Evolutionary conservation across 129 eudicot genomes (phyloP), one percentile per base, ranked within the genome.

Genomic region (Artemisia annua): DNA sequence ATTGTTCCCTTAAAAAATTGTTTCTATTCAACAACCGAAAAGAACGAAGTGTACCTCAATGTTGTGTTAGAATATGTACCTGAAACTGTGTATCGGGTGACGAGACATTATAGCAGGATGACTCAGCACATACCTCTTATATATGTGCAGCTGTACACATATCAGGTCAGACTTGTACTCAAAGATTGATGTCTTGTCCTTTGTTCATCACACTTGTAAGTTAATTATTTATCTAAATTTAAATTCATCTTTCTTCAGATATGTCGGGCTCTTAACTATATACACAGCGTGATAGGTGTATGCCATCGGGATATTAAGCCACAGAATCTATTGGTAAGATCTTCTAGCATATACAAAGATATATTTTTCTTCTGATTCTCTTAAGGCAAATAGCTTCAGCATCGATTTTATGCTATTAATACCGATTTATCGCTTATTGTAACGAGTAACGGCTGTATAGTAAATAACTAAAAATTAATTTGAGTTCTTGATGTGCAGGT

Each of bases 261-360:
- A 4, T 90, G 96, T 53, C 96, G 98, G 35, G 88, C 97, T 15
- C 91, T 94, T 57, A 94, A 90, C 78, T 94, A 94, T 48, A 82
- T 94, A 53, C 98, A 94, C 77, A 84, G 63, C 56, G 97, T 94
- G 57, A 82, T 90, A 78, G 98, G 98, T 49, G 96, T 94, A 55
- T 94, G 98, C 56, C 98, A 90, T 76, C 93, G 97, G 61, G 98
- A 94, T 75, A 94, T 94, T 79, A 94, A 94, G 79, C 97, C 97
- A 3, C 98, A 94, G 62, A 94, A 94, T 80, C 74, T 94, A 20
- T 82, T 94, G 87, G 97, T 94, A 80, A 78, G 86, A 63, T 73
- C 48, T 18, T 71, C 61, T 65, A 39, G 7, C 63, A 63, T 72
- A 46, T 76, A 13, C 55, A 39, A 17, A 7, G 13, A 4, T 71